Percentiles rank a stretch among this genome's conserved stretches.
Evolutionary conservation across 2,329 filamentous ascomycete species (phyloP).

Genomic region (Botryotinia narcissicola): DNA sequence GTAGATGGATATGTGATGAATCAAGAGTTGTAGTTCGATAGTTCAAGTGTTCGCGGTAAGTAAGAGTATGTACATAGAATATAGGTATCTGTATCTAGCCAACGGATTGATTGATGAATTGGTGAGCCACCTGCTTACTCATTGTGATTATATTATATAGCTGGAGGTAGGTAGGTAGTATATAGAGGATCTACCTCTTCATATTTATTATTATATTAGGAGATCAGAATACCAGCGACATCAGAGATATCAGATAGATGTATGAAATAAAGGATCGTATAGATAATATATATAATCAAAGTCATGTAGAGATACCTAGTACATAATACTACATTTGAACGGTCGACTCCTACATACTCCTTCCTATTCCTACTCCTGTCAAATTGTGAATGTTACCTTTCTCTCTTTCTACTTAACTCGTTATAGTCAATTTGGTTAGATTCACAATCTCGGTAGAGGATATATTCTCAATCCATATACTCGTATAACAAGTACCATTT

Average conservation of each 20-base stretch:
- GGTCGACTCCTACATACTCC: neutral
- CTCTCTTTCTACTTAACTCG: neutral
- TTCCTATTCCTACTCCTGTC: neutral
- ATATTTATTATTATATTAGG: too few species aligned
- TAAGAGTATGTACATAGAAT: too few species aligned
- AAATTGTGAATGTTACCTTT: neutral
- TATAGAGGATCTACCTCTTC: too few species aligned
- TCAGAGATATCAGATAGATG: neutral
- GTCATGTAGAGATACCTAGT: neutral
- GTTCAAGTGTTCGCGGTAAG: neutral
- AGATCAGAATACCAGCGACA: too few species aligned
- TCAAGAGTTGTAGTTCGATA: neutral
- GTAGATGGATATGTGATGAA: too few species aligned
- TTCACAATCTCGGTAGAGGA: neutral
- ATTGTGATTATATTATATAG: neutral
- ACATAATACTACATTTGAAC: neutral
- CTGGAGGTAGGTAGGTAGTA: too few species aligned
- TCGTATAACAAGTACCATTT: too few species aligned
- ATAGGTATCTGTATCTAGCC: neutral
- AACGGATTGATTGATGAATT: neutral
- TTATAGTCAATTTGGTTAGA: neutral
- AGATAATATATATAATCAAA: neutral
- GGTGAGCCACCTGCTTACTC: slow-evolving; percentile 1
- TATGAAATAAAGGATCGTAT: neutral
- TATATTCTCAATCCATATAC: neutral